Evolutionary conservation across 768 basidiomycete species (phyloP).

Genomic region (Lactarius tabidus): DNA sequence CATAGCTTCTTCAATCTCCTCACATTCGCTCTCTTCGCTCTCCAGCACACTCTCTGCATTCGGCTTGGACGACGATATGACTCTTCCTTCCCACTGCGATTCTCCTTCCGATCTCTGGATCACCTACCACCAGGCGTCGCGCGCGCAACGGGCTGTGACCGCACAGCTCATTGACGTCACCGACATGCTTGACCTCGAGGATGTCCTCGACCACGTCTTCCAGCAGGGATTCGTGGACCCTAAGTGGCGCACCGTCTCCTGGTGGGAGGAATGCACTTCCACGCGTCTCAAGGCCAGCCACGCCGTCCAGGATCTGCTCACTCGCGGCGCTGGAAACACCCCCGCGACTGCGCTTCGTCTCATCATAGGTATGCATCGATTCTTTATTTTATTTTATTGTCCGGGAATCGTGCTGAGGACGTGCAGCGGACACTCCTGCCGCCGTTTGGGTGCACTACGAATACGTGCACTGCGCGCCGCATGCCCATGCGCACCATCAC

Average conservation of each 20-base stretch:
- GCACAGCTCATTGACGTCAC: slow-evolving; percentile 48
- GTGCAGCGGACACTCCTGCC: slow-evolving; percentile 39
- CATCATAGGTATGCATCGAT: slow-evolving; percentile 37
- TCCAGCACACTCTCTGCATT: slow-evolving; percentile 2
- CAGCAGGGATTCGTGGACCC: slow-evolving; percentile 45
- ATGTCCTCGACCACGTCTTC: slow-evolving; percentile 45
- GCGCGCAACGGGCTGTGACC: slow-evolving; percentile 39
- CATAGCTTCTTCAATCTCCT: not conserved
- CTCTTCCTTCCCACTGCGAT: too few relatives aligned
- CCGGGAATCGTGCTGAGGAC: too few relatives aligned
- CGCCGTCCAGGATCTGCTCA: slow-evolving; percentile 36
- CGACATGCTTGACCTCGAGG: slow-evolving; percentile 44
- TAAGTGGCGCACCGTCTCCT: slow-evolving; percentile 39
- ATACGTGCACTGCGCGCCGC: slow-evolving; percentile 36
- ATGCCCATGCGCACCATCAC: too few relatives aligned
- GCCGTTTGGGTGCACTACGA: slow-evolving; percentile 45
- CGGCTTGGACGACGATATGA: not conserved
- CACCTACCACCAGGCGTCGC: slow-evolving; percentile 46
- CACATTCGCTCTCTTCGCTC: not conserved
- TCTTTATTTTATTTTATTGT: too few relatives aligned
- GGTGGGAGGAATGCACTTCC: slow-evolving; percentile 44
- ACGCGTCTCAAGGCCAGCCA: slow-evolving; percentile 36
- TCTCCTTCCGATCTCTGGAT: slow-evolving; percentile 42
- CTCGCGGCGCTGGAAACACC: slow-evolving; percentile 40
- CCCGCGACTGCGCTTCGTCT: slow-evolving; percentile 43